Conservation (phyloP, 148 eudicot genomes). For the Silene uniflora region DNA sequence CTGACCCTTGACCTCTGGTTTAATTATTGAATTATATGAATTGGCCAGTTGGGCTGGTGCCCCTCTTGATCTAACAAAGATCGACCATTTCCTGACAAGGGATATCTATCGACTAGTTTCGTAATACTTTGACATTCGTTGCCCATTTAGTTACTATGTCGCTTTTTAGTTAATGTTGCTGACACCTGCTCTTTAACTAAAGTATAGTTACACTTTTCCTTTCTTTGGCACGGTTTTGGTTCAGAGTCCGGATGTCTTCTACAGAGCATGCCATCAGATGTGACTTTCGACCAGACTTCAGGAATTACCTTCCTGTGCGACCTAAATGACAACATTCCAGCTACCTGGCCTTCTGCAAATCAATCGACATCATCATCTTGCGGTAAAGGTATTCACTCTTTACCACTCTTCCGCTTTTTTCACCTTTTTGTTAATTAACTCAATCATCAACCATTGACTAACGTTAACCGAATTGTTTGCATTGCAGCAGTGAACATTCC, state of each 20-base stretch:
- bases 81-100: too few species aligned
- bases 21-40: too few species aligned
- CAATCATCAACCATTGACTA: constrained; percentile 3
- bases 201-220: constrained; percentile 1
- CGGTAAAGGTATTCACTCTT: constrained; percentile 60
- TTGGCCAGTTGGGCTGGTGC: too few species aligned
- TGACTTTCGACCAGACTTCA: constrained; percentile 57
- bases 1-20: too few species aligned
- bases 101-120: too few species aligned
- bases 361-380: constrained; percentile 72
- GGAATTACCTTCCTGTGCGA: constrained; percentile 92
- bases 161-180: background rate
- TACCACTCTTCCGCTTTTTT: constrained; percentile 27
- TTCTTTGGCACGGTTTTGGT: constrained; percentile 8
- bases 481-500: constrained; percentile 71
- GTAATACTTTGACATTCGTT: too few species aligned
- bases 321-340: constrained; percentile 90
- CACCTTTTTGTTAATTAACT: background rate
- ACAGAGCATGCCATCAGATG: constrained; percentile 92
- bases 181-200: background rate
- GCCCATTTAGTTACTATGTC: background rate
- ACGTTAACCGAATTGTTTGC: constrained; percentile 14
- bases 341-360: constrained; percentile 88
- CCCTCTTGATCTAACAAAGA: too few species aligned
- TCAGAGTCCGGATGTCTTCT: constrained; percentile 89